phyloP scores from a whole-genome alignment of 257 asterid species.

The Fraxinus anomala region DNA sequence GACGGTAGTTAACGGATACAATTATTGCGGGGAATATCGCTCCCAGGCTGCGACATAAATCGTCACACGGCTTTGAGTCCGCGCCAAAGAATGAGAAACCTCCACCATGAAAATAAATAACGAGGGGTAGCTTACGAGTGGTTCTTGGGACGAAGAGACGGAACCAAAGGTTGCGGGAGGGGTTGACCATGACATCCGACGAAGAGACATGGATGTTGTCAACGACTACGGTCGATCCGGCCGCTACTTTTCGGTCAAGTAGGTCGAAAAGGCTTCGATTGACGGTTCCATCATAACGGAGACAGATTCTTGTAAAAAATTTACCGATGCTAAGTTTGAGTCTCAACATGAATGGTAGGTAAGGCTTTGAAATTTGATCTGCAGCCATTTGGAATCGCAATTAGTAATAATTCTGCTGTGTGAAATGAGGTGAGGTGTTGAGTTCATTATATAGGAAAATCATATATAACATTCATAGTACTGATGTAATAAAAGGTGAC shows the following conservation, averaged over 20 bases:
- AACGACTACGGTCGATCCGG: slow-evolving; percentile 26
- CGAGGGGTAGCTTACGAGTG: slow-evolving; percentile 23
- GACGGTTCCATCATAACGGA: slow-evolving; percentile 24
- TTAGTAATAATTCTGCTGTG: too few relatives aligned
- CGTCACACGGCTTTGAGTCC: slow-evolving; percentile 13
- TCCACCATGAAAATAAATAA: slow-evolving; percentile 36
- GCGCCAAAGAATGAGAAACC: slow-evolving; percentile 29
- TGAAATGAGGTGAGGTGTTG: not conserved
- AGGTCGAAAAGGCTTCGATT: slow-evolving; percentile 28
- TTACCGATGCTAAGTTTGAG: slow-evolving; percentile 17
- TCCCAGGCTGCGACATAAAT: slow-evolving; percentile 26
- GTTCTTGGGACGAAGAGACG: slow-evolving; percentile 38
- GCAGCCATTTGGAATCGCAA: not conserved
- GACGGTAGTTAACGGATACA: slow-evolving; percentile 41
- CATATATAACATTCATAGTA: too few relatives aligned
- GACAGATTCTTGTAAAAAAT: not conserved
- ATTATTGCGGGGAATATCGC: slow-evolving; percentile 29
- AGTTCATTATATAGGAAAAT: not conserved
- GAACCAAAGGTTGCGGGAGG: slow-evolving; percentile 45
- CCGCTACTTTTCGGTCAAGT: slow-evolving; percentile 25
- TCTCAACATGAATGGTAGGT: slow-evolving; percentile 33
- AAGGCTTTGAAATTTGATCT: not conserved
- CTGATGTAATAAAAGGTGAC: too few relatives aligned
- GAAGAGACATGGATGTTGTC: slow-evolving; percentile 17
- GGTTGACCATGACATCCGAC: slow-evolving; percentile 37